phyloP scores from a whole-genome alignment of 805 yeast species.

The Danielia oregonensis region DNA sequence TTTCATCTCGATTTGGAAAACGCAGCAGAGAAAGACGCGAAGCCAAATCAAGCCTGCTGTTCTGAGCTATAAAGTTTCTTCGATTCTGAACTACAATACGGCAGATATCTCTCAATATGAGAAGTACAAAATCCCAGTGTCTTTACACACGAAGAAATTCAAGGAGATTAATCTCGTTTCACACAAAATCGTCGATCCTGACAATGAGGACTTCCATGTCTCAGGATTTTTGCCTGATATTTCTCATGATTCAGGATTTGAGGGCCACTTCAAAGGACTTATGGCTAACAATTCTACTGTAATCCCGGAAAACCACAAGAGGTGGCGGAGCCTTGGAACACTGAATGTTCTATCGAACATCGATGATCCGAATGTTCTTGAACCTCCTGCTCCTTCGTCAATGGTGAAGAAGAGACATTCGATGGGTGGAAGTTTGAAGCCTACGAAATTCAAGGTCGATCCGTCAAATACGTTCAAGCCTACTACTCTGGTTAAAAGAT shows the following conservation, averaged over 20 bases:
- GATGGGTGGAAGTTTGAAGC: constrained; percentile 4
- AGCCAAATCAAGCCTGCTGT: constrained; percentile 4
- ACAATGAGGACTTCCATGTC: constrained; percentile 37
- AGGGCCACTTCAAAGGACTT: constrained; percentile 38
- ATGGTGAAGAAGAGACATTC: constrained; percentile 6
- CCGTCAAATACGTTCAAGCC: not conserved
- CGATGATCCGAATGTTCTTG: constrained; percentile 14
- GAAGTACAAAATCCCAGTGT: constrained; percentile 22
- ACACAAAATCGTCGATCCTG: constrained; percentile 41
- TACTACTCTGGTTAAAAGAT: constrained; percentile 8
- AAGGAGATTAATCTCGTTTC: constrained; percentile 41
- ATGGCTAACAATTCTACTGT: constrained; percentile 6
- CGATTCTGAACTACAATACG: constrained; percentile 12
- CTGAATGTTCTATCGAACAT: constrained; percentile 26
- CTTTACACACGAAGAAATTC: constrained; percentile 28
- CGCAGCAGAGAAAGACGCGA: constrained; percentile 26
- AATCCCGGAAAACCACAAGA: not conserved
- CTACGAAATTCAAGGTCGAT: not conserved
- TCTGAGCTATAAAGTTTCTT: constrained; percentile 12
- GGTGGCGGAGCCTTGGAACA: constrained; percentile 23
- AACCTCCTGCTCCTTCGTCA: constrained; percentile 13
- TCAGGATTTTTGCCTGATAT: constrained; percentile 45
- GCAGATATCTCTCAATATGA: constrained; percentile 10
- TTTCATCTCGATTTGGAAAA: constrained; percentile 42
- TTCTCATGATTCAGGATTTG: constrained; percentile 48